Evolutionary conservation across 2,329 filamentous ascomycete genomes (phyloP), one percentile per base, ranked within the genome.

Genomic region (Xylaria arbuscula): DNA sequence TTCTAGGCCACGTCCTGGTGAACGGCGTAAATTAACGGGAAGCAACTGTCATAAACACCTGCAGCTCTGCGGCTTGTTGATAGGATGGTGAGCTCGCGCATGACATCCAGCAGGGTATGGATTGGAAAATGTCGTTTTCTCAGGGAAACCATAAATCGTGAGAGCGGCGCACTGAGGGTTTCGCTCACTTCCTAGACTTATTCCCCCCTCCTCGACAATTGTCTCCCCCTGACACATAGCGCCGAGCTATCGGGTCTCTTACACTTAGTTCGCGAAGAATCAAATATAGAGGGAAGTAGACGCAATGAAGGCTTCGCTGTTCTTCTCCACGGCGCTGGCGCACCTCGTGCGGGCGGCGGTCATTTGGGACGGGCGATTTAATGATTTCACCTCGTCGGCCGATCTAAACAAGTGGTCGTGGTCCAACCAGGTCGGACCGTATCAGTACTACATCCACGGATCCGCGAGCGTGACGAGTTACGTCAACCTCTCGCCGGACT

Each of bases 361-460:
- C 40, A 78, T 89, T 10, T 89, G 87, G 87, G 87, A 89, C 76
- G 88, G 88, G 19, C 83, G 87, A 59, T 87, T 89, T 79, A 89
- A 89, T 75, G 82, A 85, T 60, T 80, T 87, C 68, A 80, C 79
- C 22, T 80, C 83, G 19, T 83, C 81, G 59, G 74, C 83, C 2
- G 86, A 88, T 74, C 79, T 89, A 19, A 81, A 83, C 74, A 83
- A 85, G 62, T 89, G 88, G 88, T 88, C 86, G 1, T 91, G 87
- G 86, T 83, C 82, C 4, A 89, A 89, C 76, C 84, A 89, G 78
- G 70, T 72, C 54, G 87, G 87, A 0, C 86, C 88, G 0, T 93
- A 91, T 80, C 90, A 93, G 79, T 93, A 91, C 83, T 93, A 93
- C 81, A 92, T 92, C 77, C 91, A 93, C 81, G 91, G 91, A 42